A percentile compares a stretch with the other conserved stretches of the same genome.
phyloP scores from a whole-genome alignment of 2,329 filamentous ascomycete genomes.

The Trichophyton schoenleinii region DNA sequence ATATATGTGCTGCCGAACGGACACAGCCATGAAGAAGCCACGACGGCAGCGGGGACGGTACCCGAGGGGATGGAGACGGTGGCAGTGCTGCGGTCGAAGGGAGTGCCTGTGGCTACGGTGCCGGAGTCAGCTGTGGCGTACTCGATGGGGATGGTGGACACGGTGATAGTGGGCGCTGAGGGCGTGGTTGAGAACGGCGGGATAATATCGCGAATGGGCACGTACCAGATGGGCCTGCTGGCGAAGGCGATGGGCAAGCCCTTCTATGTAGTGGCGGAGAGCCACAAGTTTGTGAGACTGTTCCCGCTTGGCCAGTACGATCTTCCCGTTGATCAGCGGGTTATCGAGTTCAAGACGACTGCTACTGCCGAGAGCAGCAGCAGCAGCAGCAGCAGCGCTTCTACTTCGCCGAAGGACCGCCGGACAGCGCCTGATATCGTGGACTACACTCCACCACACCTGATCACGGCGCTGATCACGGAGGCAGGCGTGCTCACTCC shows the following conservation, averaged over 20 bases:
- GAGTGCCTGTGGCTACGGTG: constrained; percentile 74
- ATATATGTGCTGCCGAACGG: constrained; percentile 54
- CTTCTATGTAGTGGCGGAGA: constrained; percentile 87
- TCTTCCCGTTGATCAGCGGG: constrained; percentile 63
- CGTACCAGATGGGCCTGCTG: constrained; percentile 72
- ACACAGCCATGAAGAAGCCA: constrained; percentile 18
- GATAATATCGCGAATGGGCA: constrained; percentile 76
- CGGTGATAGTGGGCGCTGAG: constrained; percentile 57
- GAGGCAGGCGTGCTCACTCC: constrained; percentile 52
- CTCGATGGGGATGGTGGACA: constrained; percentile 60
- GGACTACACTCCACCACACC: constrained; percentile 44
- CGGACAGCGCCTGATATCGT: constrained; percentile 21
- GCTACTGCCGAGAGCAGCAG: constrained; percentile 29
- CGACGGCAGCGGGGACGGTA: constrained; percentile 20
- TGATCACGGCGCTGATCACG: constrained; percentile 53
- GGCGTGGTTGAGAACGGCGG: constrained; percentile 90
- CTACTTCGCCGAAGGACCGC: background rate
- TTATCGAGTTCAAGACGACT: constrained; percentile 60
- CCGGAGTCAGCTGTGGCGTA: constrained; percentile 65
- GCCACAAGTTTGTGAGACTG: constrained; percentile 88
- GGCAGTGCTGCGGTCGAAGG: constrained; percentile 54
- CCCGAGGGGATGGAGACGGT: constrained; percentile 61
- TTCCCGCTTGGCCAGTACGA: constrained; percentile 74
- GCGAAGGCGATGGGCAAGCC: constrained; percentile 61
- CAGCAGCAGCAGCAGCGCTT: constrained; percentile 21